Evolutionary conservation across 352 stramenopile genomes (phyloP), one percentile per base, ranked within the genome.

Genomic region (Thalassiosira hispida): DNA sequence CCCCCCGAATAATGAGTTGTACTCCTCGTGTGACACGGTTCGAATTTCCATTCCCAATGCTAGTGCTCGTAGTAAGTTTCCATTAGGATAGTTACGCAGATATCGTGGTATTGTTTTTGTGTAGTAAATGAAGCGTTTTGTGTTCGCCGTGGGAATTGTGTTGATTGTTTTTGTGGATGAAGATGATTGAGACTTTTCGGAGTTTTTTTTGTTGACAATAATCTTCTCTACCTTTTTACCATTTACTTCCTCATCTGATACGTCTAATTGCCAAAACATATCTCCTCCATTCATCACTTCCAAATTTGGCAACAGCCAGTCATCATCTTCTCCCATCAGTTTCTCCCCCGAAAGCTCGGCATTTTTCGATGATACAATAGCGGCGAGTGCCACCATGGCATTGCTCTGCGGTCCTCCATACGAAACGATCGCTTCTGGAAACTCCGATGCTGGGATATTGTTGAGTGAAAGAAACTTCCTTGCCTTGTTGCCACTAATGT

Each of bases 391-490:
- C 18, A 94, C 27, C 89, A 94, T 94, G 16, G 89, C 82, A 86
- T 94, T 94, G 23, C 73, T 87, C 67, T 94, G 89, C 23, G 85
- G 82, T 53, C 89, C 89, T 60, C 89, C 89, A 76, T 94, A 91
- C 44, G 77, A 90, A 0, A 94, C 85, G 31, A 94, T 59, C 16
- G 74, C 86, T 27, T 83, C 46, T 6, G 87, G 84, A 86, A 91
- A 92, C 4, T 92, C 64, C 11, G 20, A 18, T 11, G 61, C 72
- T 23, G 76, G 60, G 23, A 92, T 64, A 31, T 84, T 29, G 62
- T 90, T 89, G 11, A 94, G 55, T 12, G 76, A 67, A 4, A 86
- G 72, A 40, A 94, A 86, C 60, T 94, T 94, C 3, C 89, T 65
- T 29, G 86, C 89, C 64, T 94, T 94, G 66, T 94, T 94, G 1